These are phyloP conservation scores for Coix lacrymajobi DNA, from an alignment of 176 grass and related monocot genomes.

Conservation along the genomic window DNA sequence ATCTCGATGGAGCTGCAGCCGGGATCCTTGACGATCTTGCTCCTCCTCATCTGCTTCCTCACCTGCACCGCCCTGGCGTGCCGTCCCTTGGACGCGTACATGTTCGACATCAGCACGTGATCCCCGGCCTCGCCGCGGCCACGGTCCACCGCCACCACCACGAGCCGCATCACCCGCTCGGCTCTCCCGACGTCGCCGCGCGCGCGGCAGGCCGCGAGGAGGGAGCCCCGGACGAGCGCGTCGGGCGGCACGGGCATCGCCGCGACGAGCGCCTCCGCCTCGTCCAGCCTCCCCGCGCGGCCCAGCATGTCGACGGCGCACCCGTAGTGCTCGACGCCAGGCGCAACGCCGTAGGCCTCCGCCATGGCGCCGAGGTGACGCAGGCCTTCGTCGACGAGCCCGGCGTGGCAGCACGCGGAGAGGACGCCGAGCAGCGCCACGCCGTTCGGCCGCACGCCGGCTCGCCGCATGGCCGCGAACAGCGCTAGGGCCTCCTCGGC, in stretches of 20 bases:
- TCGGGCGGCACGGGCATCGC: conserved; percentile 59
- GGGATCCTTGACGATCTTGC: conserved; percentile 45
- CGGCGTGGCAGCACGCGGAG: conserved; percentile 65
- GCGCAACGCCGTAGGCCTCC: conserved; percentile 7
- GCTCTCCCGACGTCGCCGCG: conserved; percentile 41
- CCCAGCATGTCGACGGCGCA: conserved; percentile 78
- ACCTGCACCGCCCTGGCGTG: conserved; percentile 20
- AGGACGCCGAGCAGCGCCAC: conserved; percentile 56
- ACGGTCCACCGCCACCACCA: background rate
- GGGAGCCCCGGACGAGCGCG: conserved; percentile 50
- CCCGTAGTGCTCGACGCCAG: conserved; percentile 67
- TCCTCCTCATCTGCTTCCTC: conserved; percentile 55
- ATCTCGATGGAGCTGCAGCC: conserved; percentile 72
- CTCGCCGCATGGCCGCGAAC: conserved; percentile 47
- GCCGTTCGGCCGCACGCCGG: conserved; percentile 46
- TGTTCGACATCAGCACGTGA: conserved; percentile 67
- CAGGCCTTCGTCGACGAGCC: conserved; percentile 44
- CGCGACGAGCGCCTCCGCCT: conserved; percentile 39
- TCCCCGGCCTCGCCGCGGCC: conserved; percentile 23
- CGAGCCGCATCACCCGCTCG: conserved; percentile 40
- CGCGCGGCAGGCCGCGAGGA: conserved; percentile 56
- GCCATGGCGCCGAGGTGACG: conserved; percentile 28
- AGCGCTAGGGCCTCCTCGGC: conserved; percentile 35
- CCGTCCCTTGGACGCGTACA: conserved; percentile 39
- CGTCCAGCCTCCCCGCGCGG: conserved; percentile 46